Percentiles rank a stretch among this genome's conserved stretches.
Conservation (phyloP, 805 yeast species). For the Scheffersomyces amazonensis region DNA sequence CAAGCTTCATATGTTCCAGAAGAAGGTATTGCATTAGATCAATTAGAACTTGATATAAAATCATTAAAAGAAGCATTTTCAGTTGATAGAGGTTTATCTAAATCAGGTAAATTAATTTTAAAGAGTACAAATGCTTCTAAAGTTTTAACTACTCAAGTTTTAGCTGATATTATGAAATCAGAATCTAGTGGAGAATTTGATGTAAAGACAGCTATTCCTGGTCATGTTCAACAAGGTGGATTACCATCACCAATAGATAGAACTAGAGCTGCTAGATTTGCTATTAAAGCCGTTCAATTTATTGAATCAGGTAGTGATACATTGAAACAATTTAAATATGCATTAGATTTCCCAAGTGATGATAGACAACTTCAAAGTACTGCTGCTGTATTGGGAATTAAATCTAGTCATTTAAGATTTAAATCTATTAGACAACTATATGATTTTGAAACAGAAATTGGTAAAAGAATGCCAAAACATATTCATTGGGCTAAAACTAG, state of each 20-base stretch:
- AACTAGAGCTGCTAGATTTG: conserved; percentile 83
- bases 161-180: conserved; percentile 80
- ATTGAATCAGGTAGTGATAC: conserved; percentile 53
- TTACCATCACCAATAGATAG: conserved; percentile 94
- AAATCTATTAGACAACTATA: conserved; percentile 72
- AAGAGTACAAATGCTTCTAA: conserved; percentile 81
- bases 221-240: conserved; percentile 98
- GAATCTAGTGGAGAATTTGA: conserved; percentile 78
- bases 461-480: conserved; percentile 80
- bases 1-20: conserved; percentile 91
- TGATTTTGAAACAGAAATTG: conserved; percentile 82
- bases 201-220: conserved; percentile 93
- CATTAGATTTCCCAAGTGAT: conserved; percentile 30
- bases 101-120: conserved; percentile 82
- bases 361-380: conserved; percentile 40
- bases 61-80: conserved; percentile 65
- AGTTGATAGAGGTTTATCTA: conserved; percentile 71
- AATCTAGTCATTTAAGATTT: conserved; percentile 72
- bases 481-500: conserved; percentile 80
- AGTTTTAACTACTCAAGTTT: conserved; percentile 75
- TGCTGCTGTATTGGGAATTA: conserved; percentile 81
- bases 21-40: conserved; percentile 63
- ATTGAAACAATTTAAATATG: conserved; percentile 20
- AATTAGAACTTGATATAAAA: conserved; percentile 73
- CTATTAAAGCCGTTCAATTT: conserved; percentile 85